phyloP scores from a whole-genome alignment of 140 eudicot genomes.

The Cichorium intybus region DNA sequence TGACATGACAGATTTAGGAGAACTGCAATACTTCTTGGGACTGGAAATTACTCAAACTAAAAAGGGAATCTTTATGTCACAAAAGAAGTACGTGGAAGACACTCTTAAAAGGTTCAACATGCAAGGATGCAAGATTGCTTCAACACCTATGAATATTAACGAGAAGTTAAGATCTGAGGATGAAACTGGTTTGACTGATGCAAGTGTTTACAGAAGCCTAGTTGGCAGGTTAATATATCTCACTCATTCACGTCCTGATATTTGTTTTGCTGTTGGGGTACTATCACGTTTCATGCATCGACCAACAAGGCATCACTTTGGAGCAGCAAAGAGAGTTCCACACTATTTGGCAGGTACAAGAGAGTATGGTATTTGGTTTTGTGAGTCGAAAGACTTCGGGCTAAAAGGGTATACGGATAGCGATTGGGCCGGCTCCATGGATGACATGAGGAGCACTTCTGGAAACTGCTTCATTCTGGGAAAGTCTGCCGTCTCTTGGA shows the following conservation, averaged over 20 bases:
- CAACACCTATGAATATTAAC: slow-evolving; percentile 5
- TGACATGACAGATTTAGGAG: slow-evolving; percentile 3
- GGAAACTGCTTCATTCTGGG: too few relatives aligned
- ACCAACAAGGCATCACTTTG: background rate
- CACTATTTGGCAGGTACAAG: slow-evolving; percentile 6
- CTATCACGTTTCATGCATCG: background rate
- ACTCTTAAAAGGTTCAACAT: background rate
- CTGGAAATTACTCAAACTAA: background rate
- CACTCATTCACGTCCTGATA: background rate
- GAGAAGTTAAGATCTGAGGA: slow-evolving; percentile 5
- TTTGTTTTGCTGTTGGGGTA: background rate
- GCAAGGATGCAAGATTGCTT: background rate
- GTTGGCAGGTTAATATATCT: background rate
- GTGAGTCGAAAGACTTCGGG: too few relatives aligned
- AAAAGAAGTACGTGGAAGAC: too few relatives aligned
- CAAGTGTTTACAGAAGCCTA: background rate
- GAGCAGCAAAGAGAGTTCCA: background rate
- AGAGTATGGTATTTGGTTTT: too few relatives aligned
- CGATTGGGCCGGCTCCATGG: too few relatives aligned
- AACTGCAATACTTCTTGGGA: slow-evolving; percentile 8
- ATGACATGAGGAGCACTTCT: too few relatives aligned
- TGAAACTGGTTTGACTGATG: background rate
- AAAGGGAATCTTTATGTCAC: slow-evolving; percentile 3
- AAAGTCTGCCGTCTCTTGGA: too few relatives aligned
- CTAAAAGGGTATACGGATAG: too few relatives aligned